Base-by-base conservation (phyloP, 1,139 yeast species). In the Geotrichum phurueaensis region DNA sequence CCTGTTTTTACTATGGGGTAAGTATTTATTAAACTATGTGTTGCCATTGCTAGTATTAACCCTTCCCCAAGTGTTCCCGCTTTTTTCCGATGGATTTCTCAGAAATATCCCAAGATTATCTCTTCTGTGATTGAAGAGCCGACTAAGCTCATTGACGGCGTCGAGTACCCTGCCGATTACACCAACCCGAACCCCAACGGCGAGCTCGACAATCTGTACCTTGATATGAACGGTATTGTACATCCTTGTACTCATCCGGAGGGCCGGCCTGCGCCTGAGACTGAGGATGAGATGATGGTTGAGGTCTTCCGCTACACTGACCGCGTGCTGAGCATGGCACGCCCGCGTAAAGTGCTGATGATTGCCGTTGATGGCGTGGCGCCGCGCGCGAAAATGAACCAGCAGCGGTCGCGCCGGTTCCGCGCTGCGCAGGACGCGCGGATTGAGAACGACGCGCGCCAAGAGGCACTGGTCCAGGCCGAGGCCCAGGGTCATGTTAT, bases 361-460 rank as follows among this genome's bases (percentile, higher is more conserved):
- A 92, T 95, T 74, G 99, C 99, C 4, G 91, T 95, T 65, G 99
- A 95, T 76, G 99, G 99, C 67, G 99, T 95, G 57, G 99, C 99
- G 0, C 99, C 99, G 57, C 81, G 99, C 70, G 99, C 99, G 31
- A 95, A 95, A 73, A 95, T 95, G 98, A 95, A 95, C 73, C 99
- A 95, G 75, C 99, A 95, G 75, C 85, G 99, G 75, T 88, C 99
- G 1, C 85, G 99, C 78, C 84, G 99, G 75, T 95, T 95, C 73
- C 81, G 99, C 74, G 85, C 97, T 15, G 99, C 99, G 0, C 84
- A 86, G 69, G 99, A 95, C 70, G 97, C 97, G 0, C 96, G 90
- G 33, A 70, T 75, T 22, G 72, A 75, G 54, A 61, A 63, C 22
- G 64, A 67, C 13, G 74, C 70, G 36, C 69, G 73, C 56, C 75